Percentiles rank a stretch among this genome's conserved stretches.
phyloP scores from a whole-genome alignment of 192 early-diverging fungal species.

The Geranomyces michiganensis region DNA sequence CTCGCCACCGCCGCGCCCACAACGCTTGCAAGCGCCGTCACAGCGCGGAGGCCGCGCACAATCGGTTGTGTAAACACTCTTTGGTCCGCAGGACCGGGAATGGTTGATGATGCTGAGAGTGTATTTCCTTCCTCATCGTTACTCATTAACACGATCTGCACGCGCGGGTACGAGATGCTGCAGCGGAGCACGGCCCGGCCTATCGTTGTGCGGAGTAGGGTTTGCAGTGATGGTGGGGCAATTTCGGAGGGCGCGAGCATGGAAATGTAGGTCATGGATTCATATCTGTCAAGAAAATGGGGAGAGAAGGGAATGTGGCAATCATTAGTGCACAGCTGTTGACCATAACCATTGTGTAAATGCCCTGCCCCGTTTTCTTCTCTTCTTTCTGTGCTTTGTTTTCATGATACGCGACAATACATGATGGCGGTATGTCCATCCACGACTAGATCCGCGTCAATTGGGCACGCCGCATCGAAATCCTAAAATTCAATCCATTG shows the following conservation, averaged over 20 bases:
- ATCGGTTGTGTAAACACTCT: too few relatives aligned
- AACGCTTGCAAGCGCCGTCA: too few relatives aligned
- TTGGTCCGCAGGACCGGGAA: too few relatives aligned
- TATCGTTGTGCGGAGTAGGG: background rate
- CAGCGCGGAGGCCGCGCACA: too few relatives aligned
- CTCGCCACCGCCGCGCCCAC: too few relatives aligned
- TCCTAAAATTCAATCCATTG: background rate
- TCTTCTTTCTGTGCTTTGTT: too few relatives aligned
- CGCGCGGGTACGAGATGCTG: background rate
- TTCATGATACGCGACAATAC: constrained; percentile 23
- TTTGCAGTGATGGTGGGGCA: background rate
- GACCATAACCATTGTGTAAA: too few relatives aligned
- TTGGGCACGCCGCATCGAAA: background rate
- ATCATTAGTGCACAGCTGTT: too few relatives aligned
- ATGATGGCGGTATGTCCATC: constrained; percentile 42
- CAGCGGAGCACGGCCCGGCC: constrained; percentile 14
- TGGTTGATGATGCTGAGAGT: too few relatives aligned
- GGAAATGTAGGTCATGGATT: background rate
- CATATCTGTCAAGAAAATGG: background rate
- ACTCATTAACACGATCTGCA: background rate
- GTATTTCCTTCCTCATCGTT: too few relatives aligned
- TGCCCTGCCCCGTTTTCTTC: too few relatives aligned
- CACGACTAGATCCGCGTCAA: constrained; percentile 37
- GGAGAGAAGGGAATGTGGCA: background rate
- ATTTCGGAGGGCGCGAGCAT: background rate